Evolutionary conservation across 371 early-diverging fungal genomes (phyloP).

Genomic region (Mucor racemosus): DNA sequence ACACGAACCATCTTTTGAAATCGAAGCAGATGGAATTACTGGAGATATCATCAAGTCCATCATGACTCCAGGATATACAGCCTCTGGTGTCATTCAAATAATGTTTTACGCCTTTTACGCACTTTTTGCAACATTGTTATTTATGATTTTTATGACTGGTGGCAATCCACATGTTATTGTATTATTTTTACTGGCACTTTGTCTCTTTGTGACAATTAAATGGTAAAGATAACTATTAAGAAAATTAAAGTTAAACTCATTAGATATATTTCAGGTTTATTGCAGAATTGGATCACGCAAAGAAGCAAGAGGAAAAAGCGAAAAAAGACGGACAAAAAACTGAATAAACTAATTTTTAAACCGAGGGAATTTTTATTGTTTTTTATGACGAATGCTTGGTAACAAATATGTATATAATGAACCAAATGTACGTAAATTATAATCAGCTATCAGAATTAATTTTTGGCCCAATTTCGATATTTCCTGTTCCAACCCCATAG

Average conservation of each 20-base stretch:
- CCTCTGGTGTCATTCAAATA: constrained; percentile 51
- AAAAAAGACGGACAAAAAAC: constrained; percentile 3
- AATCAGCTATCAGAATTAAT: constrained; percentile 31
- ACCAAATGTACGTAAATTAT: constrained; percentile 39
- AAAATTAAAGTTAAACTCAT: neutral
- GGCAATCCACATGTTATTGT: constrained; percentile 62
- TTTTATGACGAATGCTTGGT: constrained; percentile 14
- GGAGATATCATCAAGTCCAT: constrained; percentile 53
- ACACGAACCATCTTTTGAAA: neutral
- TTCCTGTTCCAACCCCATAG: constrained; percentile 32
- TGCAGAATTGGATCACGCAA: constrained; percentile 22
- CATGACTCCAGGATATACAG: constrained; percentile 67
- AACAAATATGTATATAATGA: constrained; percentile 32
- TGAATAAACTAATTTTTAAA: neutral
- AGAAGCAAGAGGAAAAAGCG: constrained; percentile 14
- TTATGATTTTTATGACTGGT: constrained; percentile 47
- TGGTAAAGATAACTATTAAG: constrained; percentile 42
- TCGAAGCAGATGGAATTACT: constrained; percentile 28
- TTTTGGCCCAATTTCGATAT: constrained; percentile 32
- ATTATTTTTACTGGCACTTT: constrained; percentile 50
- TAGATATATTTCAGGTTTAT: constrained; percentile 22
- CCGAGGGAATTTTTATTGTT: constrained; percentile 12
- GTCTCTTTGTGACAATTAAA: constrained; percentile 58
- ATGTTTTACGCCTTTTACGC: constrained; percentile 66
- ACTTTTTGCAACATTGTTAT: constrained; percentile 53